These are phyloP conservation scores for Colletotrichum zoysiae DNA, from an alignment of 2,329 filamentous ascomycete species.

Conservation along the genomic window DNA sequence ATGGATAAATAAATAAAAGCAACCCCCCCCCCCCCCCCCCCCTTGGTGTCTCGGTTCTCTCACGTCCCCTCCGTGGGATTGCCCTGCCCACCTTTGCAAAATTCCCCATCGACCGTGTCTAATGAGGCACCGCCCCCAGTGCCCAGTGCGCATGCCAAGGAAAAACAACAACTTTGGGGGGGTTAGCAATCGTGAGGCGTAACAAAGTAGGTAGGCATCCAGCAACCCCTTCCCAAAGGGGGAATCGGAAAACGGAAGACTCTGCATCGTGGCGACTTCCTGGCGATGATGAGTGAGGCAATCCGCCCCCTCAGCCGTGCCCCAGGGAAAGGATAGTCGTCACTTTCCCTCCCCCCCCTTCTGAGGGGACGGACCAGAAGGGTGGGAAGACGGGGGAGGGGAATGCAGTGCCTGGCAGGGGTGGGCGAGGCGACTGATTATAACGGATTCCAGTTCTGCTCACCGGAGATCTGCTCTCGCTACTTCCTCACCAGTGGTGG, in stretches of 20 bases:
- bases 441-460: constrained; percentile 3
- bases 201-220: background rate
- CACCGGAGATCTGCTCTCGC: background rate
- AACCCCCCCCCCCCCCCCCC: too few relatives aligned
- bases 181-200: background rate
- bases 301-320: background rate
- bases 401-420: constrained; percentile 1
- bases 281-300: background rate
- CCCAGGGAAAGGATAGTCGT: background rate
- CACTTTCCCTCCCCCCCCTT: background rate
- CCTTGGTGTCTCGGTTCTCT: background rate
- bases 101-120: constrained; percentile 3
- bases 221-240: background rate
- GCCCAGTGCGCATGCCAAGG: background rate
- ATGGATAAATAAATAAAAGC: background rate
- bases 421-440: constrained; percentile 7
- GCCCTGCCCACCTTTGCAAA: constrained; percentile 2
- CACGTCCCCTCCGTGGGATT: background rate
- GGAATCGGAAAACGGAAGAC: background rate
- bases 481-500: background rate
- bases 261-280: background rate
- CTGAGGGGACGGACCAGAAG: background rate
- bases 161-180: background rate
- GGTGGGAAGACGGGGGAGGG: background rate
- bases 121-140: background rate